Conservation (phyloP, 805 yeast species). For the Maudiozyma bulderi region DNA sequence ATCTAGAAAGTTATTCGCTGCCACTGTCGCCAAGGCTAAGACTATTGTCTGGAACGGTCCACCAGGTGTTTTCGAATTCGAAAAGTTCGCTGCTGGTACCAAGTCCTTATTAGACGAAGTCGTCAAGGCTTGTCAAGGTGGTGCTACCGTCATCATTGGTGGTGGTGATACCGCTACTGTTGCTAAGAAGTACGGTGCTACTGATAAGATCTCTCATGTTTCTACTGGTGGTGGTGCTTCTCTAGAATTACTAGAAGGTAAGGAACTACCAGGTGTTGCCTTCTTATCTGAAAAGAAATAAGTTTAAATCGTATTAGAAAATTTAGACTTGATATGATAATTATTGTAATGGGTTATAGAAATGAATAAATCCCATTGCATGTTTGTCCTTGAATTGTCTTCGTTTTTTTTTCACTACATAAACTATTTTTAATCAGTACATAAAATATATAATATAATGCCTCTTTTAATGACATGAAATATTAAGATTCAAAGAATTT, state of each 20-base stretch:
- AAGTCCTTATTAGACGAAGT: conserved; percentile 82
- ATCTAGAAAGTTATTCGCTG: conserved; percentile 69
- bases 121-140: conserved; percentile 76
- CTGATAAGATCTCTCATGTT: conserved; percentile 93
- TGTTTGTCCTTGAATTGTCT: not conserved
- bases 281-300: conserved; percentile 70
- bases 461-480: conserved; percentile 2
- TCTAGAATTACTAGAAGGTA: conserved; percentile 96
- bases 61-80: conserved; percentile 99
- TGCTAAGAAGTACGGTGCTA: conserved; percentile 96
- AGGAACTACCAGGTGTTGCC: conserved; percentile 95
- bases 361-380: not conserved
- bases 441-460: conserved; percentile 1
- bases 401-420: not conserved
- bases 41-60: conserved; percentile 99
- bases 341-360: not conserved
- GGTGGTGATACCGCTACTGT: conserved; percentile 99
- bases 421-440: not conserved
- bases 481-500: not conserved
- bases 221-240: conserved; percentile 99
- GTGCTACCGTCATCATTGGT: conserved; percentile 88
- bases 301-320: not conserved
- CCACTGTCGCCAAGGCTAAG: conserved; percentile 84
- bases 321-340: too few relatives aligned
- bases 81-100: conserved; percentile 84